A percentile compares a stretch with the other conserved stretches of the same genome.
These are phyloP conservation scores for Klebsormidium nitens DNA, from an alignment of 139 green algal species.

Conservation along the genomic window DNA sequence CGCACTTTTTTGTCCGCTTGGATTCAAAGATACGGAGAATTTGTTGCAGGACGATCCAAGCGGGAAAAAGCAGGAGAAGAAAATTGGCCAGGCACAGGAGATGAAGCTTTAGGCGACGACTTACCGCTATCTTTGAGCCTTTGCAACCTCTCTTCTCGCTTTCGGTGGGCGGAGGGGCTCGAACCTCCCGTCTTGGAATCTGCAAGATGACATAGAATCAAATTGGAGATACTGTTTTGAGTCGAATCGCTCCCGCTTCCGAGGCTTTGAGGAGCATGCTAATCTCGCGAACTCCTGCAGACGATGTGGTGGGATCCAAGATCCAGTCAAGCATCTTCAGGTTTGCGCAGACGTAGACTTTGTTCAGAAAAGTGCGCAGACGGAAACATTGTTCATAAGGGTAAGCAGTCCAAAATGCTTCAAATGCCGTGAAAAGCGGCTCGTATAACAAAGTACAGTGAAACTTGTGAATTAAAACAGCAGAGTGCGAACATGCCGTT, in stretches of 20 bases:
- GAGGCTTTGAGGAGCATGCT: no score
- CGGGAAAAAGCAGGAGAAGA: neutral
- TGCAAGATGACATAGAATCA: neutral
- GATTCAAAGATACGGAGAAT: neutral
- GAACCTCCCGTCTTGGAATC: neutral
- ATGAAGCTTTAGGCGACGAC: neutral
- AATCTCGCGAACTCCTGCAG: no score
- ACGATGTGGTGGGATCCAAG: no score
- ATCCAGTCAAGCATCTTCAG: neutral
- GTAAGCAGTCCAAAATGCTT: no score
- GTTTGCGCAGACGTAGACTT: neutral
- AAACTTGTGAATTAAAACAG: no score
- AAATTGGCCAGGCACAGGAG: neutral
- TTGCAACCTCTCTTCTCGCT: conserved; percentile 33
- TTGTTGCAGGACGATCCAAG: neutral
- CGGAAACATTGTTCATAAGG: no score
- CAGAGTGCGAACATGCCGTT: no score
- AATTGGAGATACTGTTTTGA: neutral
- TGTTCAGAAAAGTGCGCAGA: no score
- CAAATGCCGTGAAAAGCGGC: no score
- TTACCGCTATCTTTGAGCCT: conserved; percentile 38
- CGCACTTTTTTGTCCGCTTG: no score
- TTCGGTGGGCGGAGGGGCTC: conserved; percentile 3
- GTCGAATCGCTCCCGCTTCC: neutral
- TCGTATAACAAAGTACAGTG: no score